These are phyloP conservation scores for Cystofilobasidium bisporidii DNA, from an alignment of 768 basidiomycete species.

Conservation along the genomic window DNA sequence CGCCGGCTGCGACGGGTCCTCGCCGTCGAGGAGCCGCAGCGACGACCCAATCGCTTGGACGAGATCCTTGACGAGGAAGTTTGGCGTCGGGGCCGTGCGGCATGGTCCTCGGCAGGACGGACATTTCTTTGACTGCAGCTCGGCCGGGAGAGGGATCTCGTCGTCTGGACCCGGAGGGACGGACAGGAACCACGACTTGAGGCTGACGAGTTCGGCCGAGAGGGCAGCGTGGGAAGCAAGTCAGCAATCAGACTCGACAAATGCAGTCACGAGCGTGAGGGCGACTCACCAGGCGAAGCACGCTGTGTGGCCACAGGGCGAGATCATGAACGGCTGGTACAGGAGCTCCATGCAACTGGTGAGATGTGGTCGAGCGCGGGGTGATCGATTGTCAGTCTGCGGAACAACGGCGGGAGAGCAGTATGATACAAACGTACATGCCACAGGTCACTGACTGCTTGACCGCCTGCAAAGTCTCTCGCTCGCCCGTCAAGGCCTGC, in stretches of 20 bases:
- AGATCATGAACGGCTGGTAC: conserved; percentile 22
- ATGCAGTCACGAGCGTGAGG: neutral
- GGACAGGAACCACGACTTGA: conserved; percentile 21
- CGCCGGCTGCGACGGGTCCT: neutral
- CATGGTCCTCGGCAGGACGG: conserved; percentile 12
- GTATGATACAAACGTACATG: conserved; percentile 5
- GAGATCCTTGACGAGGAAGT: conserved; percentile 24
- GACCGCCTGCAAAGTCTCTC: conserved; percentile 8
- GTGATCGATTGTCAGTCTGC: neutral
- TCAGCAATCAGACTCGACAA: neutral
- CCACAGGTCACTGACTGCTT: conserved; percentile 16
- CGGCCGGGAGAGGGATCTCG: conserved; percentile 10
- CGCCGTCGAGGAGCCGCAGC: conserved; percentile 3
- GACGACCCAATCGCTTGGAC: conserved; percentile 5
- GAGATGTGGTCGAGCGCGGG: neutral
- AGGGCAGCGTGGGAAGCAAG: too few species aligned
- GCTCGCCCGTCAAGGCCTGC: conserved; percentile 11
- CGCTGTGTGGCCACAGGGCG: conserved; percentile 19
- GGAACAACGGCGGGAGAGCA: neutral
- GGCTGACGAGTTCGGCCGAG: too few species aligned
- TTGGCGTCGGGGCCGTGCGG: conserved; percentile 5
- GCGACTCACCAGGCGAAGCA: conserved; percentile 16
- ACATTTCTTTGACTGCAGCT: conserved; percentile 7
- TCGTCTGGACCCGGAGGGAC: neutral
- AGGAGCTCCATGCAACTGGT: conserved; percentile 18